Conservation (phyloP, 441 rosid species). For the Erodium trifolium region DNA sequence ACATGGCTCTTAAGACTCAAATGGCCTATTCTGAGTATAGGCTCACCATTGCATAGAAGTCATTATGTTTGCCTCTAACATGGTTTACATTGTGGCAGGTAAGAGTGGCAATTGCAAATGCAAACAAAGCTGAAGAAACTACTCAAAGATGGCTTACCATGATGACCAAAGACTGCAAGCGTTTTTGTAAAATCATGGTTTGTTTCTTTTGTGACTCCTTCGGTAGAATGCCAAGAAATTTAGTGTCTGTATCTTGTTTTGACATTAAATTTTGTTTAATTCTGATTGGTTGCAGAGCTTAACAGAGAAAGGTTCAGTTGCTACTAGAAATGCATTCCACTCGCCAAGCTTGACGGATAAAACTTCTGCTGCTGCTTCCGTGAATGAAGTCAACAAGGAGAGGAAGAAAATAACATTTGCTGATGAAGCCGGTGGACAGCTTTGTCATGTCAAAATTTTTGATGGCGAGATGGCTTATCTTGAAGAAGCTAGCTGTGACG, state of each 20-base stretch:
- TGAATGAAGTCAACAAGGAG: conserved; percentile 31
- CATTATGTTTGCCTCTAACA: too few relatives aligned
- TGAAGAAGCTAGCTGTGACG: not conserved
- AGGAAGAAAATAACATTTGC: conserved; percentile 64
- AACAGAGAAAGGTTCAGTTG: conserved; percentile 27
- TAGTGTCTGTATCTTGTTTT: not conserved
- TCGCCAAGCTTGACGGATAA: too few relatives aligned
- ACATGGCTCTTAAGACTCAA: too few relatives aligned
- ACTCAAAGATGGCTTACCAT: conserved; percentile 55
- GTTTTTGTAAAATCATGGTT: conserved; percentile 94
- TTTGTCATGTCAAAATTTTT: conserved; percentile 65
- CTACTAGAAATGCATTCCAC: too few relatives aligned
- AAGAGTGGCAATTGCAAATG: conserved; percentile 39
- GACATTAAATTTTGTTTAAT: conserved; percentile 9
- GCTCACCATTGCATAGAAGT: too few relatives aligned
- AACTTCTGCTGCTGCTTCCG: conserved; percentile 17
- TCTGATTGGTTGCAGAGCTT: conserved; percentile 35
- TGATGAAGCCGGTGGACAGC: conserved; percentile 78
- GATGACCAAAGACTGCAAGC: conserved; percentile 65
- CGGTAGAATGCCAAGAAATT: not conserved
- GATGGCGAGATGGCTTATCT: conserved; percentile 34
- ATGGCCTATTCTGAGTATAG: too few relatives aligned
- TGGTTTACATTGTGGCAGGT: conserved; percentile 30
- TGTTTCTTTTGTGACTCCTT: conserved; percentile 23
- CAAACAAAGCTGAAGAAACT: conserved; percentile 55